Evolutionary conservation across 1,139 yeast genomes (phyloP), one percentile per base, ranked within the genome.

Genomic region (Saccharomyces hybrid): DNA sequence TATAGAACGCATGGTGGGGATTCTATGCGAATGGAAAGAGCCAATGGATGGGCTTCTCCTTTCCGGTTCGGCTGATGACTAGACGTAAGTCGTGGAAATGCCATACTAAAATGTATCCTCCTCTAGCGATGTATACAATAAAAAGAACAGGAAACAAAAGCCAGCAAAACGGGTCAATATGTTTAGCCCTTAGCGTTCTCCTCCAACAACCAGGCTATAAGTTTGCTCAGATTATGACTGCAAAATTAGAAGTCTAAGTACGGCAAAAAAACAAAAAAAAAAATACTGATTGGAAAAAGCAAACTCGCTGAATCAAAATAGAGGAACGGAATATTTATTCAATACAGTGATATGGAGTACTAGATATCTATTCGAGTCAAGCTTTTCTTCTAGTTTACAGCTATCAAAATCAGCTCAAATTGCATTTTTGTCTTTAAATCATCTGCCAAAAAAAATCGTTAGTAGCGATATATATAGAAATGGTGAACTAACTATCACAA

Each of bases 1-100:
- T 86, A 91, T 55, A 93, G 72, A 41, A 89, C 82, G 41, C 91
- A 76, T 0, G 99, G 99, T 0, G 99, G 98, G 0, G 95, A 85
- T 68, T 93, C 99, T 29, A 93, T 75, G 48, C 79, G 77, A 50
- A 93, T 78, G 1, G 82, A 70, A 29, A 91, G 72, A 53, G 77
- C 75, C 32, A 81, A 71, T 1, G 80, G 79, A 32, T 58, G 60
- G 14, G 5, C 3, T 16, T 16, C n/a, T 16, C 44, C 44, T 8
- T 38, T 38, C 24, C 9, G 12, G 9, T 2, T 38, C 7, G 44
- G 12, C 12, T 38, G 44, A 38, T 38, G 44, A 8, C n/a, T 5
- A 9, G 44, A 38, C 3, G 44, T 38, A 38, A 38, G 44, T 4
- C 44, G 44, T 16, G 44, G 11, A 38, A 38, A 38, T 38, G 44